Evolutionary conservation across 495 filamentous ascomycete genomes (phyloP), one percentile per base, ranked within the genome.

Genomic region (Thozetella sp.): DNA sequence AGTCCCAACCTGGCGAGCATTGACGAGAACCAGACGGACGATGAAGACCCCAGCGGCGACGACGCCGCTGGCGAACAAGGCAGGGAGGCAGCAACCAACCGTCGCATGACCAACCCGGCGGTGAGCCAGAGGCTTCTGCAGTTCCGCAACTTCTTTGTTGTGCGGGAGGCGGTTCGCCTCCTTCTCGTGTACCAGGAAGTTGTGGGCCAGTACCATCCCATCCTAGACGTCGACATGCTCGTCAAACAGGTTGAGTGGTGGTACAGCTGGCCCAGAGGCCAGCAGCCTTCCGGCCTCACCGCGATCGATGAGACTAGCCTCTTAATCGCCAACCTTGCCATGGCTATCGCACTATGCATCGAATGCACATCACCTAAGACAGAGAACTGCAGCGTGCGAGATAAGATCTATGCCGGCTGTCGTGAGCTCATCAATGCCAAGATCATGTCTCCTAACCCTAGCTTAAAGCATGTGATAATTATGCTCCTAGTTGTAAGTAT

Each of bases 231-330:
- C 43, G n/a, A 48, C n/a, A 10, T 20, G 43, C 43, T 48, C 11
- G n/a, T 48, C 20, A 48, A 48, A 20, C 43, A 48, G n/a, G 43
- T 48, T 48, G 43, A 48, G n/a, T 48, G 43, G 43, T 48, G 43
- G 43, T 48, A 48, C 43, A 48, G 43, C 43, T 48, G 43, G 43
- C 30, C 10, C 11, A 48, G 43, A 3, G 3, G 43, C 6, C 43
- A 48, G 20, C 43, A 3, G 10, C 9, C 43, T 20, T 11, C 43
- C 43, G 43, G 43, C 43, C 43, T 48, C 43, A 15, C 43, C n/a
- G 6, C 43, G 43, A 3, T n/a, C 4, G 43, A 48, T n/a, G 43
- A 48, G 43, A 10, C 12, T 20, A 48, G n/a, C n/a, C 43, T 48
- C 20, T 19, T 48, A 3, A 4, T 19, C 4, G 20, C 43, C 6